Conservation (phyloP, 2,329 filamentous ascomycete genomes). For the Emmonsia crescens region DNA sequence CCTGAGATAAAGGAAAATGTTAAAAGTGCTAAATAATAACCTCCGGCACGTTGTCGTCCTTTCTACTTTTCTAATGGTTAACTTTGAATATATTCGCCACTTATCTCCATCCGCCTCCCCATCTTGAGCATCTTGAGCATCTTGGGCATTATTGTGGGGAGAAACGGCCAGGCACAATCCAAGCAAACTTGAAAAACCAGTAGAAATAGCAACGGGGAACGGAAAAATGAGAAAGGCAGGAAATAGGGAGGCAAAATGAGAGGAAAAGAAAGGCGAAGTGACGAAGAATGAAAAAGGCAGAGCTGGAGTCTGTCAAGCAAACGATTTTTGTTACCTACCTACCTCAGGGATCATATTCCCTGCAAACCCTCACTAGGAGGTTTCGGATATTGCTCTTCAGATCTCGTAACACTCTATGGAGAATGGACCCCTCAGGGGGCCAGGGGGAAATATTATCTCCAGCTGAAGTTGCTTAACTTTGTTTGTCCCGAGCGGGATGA, state of each 20-base stretch:
- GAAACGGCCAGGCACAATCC: not conserved
- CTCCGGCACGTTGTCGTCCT: not conserved
- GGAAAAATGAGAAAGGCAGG: not conserved
- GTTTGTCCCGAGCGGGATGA: too few species aligned
- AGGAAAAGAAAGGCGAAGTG: too few species aligned
- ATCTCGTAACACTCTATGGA: too few species aligned
- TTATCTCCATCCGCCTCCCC: too few species aligned
- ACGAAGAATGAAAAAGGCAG: not conserved
- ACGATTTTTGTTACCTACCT: too few species aligned
- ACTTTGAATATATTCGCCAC: too few species aligned
- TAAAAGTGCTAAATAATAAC: not conserved
- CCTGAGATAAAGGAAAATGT: not conserved
- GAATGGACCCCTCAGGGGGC: too few species aligned
- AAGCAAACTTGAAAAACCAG: not conserved
- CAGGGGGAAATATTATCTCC: too few species aligned
- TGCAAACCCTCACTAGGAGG: not conserved
- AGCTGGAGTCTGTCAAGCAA: not conserved
- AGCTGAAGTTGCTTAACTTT: too few species aligned
- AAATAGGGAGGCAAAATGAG: not conserved
- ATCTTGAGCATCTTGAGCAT: not conserved
- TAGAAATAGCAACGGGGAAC: not conserved
- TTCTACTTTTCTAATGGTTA: not conserved
- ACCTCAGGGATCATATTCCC: too few species aligned
- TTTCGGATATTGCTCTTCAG: too few species aligned
- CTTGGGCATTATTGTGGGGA: not conserved